These are phyloP conservation scores for Fusarium piperis DNA, from an alignment of 2,329 filamentous ascomycete genomes.

Conservation along the genomic window DNA sequence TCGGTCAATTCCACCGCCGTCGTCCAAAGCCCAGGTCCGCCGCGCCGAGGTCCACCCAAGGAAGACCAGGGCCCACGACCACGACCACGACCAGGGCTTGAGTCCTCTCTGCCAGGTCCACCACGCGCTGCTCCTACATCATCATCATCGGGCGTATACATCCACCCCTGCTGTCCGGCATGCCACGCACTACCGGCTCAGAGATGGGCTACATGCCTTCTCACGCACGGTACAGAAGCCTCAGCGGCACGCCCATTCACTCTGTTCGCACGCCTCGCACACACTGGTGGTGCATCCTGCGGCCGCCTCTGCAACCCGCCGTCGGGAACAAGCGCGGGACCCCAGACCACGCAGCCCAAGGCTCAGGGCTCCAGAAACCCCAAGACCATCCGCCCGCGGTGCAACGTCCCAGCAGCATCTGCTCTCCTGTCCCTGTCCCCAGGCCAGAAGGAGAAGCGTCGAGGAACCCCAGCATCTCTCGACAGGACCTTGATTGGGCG, in stretches of 20 bases:
- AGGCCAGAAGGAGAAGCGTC: neutral
- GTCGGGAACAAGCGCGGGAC: conserved; percentile 50
- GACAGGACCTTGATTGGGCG: conserved; percentile 19
- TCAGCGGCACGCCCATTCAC: neutral
- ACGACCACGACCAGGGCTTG: conserved; percentile 26
- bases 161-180: conserved; percentile 8
- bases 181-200: neutral
- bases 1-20: conserved; percentile 33
- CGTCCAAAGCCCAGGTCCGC: conserved; percentile 25
- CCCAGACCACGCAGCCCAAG: conserved; percentile 42
- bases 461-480: conserved; percentile 18
- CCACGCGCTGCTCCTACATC: conserved; percentile 9
- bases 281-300: conserved; percentile 49
- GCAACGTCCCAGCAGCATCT: conserved; percentile 28
- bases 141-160: conserved; percentile 7
- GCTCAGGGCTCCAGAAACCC: conserved; percentile 29
- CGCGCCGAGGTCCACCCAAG: conserved; percentile 27
- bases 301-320: conserved; percentile 52
- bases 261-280: conserved; percentile 27
- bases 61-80: conserved; percentile 5
- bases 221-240: neutral
- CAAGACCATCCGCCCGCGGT: conserved; percentile 25
- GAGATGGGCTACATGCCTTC: neutral
- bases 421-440: conserved; percentile 24
- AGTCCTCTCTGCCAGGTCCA: conserved; percentile 4